phyloP scores from a whole-genome alignment of 2,329 filamentous ascomycete species.

The Colletotrichum liaoningense region DNA sequence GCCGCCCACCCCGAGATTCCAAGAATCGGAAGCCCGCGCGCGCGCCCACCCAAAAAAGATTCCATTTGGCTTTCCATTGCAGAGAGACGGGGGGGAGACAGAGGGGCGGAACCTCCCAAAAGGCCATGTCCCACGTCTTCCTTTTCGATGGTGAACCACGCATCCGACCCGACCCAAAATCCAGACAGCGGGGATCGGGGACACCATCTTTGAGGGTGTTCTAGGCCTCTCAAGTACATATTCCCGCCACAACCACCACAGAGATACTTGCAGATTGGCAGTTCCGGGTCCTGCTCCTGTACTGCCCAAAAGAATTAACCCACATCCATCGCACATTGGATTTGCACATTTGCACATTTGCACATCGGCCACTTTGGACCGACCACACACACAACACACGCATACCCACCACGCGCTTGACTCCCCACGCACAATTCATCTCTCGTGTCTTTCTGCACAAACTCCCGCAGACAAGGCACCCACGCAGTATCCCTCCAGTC shows the following conservation, averaged over 20 bases:
- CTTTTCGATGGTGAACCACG: conserved; percentile 4
- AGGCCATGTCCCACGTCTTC: not conserved
- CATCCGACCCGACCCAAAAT: conserved; percentile 31
- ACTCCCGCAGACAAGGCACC: not conserved
- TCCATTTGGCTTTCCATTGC: not conserved
- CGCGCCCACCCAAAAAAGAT: not conserved
- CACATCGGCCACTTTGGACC: conserved; percentile 7
- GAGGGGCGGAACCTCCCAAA: not conserved
- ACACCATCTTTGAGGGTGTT: conserved; percentile 34
- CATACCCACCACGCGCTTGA: conserved; percentile 44
- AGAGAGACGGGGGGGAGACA: not conserved
- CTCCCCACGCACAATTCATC: conserved; percentile 40
- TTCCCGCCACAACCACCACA: not conserved
- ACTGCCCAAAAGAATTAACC: conserved; percentile 20
- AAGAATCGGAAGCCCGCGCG: conserved; percentile 10
- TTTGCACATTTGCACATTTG: conserved; percentile 1
- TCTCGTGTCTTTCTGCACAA: not conserved
- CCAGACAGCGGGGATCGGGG: conserved; percentile 34
- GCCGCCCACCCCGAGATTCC: conserved; percentile 2
- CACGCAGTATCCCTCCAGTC: not conserved
- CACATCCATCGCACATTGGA: conserved; percentile 26
- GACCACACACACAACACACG: conserved; percentile 44
- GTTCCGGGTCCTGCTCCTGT: not conserved
- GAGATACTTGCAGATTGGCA: not conserved
- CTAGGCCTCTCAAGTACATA: conserved; percentile 28